Evolutionary conservation across 2,329 filamentous ascomycete species (phyloP).

Genomic region (Scedosporium minutisporum): DNA sequence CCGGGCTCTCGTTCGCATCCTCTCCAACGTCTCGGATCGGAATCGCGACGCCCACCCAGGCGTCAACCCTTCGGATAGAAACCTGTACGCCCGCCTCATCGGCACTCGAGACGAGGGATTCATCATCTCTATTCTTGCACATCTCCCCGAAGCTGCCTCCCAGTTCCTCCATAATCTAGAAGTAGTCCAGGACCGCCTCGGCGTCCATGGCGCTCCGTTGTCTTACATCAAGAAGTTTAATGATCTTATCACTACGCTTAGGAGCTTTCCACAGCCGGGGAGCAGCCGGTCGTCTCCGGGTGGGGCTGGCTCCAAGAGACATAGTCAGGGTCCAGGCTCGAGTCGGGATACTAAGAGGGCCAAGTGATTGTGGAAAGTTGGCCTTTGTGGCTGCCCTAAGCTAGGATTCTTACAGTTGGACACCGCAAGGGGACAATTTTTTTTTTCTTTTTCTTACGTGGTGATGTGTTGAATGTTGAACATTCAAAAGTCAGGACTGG

Average conservation of each 20-base stretch:
- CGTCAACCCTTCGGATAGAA: conserved; percentile 23
- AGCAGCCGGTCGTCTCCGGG: conserved; percentile 12
- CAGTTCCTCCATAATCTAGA: conserved; percentile 31
- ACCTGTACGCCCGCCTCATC: conserved; percentile 39
- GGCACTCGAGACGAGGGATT: conserved; percentile 34
- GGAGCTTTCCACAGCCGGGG: conserved; percentile 7
- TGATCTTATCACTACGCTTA: conserved; percentile 20
- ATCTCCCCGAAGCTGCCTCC: conserved; percentile 33
- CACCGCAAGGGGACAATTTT: neutral
- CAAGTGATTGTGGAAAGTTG: conserved; percentile 4
- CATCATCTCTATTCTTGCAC: conserved; percentile 31
- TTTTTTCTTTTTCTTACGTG: neutral
- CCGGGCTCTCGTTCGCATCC: conserved; percentile 36
- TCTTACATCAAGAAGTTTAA: conserved; percentile 26
- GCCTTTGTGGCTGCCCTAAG: neutral
- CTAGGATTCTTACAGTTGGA: neutral
- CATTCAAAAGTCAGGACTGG: neutral
- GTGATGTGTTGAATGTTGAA: neutral
- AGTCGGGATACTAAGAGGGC: conserved; percentile 14
- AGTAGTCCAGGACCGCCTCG: conserved; percentile 21
- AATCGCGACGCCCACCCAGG: conserved; percentile 26
- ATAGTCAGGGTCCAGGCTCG: conserved; percentile 14
- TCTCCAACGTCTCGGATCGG: conserved; percentile 32
- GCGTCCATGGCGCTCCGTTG: conserved; percentile 21
- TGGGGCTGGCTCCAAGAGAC: conserved; percentile 22